Percentiles rank a stretch among this genome's conserved stretches.
These are phyloP conservation scores for Cucumis melo DNA, from an alignment of 306 rosid species.

Conservation along the genomic window DNA sequence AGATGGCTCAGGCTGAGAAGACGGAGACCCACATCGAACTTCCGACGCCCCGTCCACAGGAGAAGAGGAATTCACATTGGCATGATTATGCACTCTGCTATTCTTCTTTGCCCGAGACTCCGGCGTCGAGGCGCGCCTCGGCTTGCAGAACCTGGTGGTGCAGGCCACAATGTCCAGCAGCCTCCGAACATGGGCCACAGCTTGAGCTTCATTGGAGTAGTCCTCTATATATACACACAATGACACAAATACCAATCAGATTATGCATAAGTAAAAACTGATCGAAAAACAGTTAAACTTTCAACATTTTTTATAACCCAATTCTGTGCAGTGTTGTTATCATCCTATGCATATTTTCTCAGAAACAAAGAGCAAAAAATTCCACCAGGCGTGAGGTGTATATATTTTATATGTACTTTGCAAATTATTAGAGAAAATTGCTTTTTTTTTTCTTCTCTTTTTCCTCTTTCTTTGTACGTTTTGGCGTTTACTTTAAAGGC, in stretches of 20 bases:
- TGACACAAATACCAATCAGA: background rate
- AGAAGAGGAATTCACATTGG: slow-evolving; percentile 6
- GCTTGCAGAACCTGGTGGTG: slow-evolving; percentile 56
- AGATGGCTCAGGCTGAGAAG: slow-evolving; percentile 20
- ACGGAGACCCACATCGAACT: slow-evolving; percentile 5
- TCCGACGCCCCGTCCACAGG: slow-evolving; percentile 24
- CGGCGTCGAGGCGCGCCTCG: slow-evolving; percentile 32
- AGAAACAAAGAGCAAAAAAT: background rate
- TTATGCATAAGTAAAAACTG: background rate
- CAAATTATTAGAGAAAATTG: background rate
- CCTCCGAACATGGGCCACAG: slow-evolving; percentile 61
- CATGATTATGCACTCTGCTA: slow-evolving; percentile 12
- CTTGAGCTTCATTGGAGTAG: slow-evolving; percentile 38
- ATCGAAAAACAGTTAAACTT: background rate
- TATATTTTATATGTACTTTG: background rate
- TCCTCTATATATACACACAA: slow-evolving; percentile 39
- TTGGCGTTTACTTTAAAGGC: background rate
- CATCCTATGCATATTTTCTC: background rate
- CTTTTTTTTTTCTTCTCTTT: background rate
- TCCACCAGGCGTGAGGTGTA: background rate
- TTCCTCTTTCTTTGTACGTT: background rate
- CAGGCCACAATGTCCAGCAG: slow-evolving; percentile 69
- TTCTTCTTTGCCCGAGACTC: slow-evolving; percentile 61
- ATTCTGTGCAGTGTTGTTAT: background rate
- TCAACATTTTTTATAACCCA: background rate